A percentile compares a stretch with the other conserved stretches of the same genome.
Evolutionary conservation across 176 grass and related monocot species (phyloP).

Genomic region (Oryza rufipogon): DNA sequence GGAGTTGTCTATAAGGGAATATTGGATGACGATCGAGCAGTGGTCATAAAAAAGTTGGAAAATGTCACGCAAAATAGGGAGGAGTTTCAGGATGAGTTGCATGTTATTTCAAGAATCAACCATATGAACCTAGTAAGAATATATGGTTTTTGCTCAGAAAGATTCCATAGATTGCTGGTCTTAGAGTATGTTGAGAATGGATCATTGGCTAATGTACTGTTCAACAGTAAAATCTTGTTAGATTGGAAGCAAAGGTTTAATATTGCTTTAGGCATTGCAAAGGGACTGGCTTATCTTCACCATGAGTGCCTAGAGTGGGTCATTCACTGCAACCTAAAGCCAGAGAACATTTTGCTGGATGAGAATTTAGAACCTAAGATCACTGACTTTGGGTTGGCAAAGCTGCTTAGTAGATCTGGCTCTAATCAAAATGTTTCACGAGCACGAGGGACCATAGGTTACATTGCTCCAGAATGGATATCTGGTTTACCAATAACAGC

Average conservation of each 20-base stretch:
- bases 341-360: no score
- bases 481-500: no score
- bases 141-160: constrained; percentile 52
- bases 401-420: no score
- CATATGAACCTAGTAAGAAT: constrained; percentile 61
- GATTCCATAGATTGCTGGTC: constrained; percentile 53
- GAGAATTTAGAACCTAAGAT: no score
- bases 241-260: constrained; percentile 50
- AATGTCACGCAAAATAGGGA: constrained; percentile 38
- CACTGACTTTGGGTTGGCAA: no score
- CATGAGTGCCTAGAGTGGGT: constrained; percentile 25
- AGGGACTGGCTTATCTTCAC: constrained; percentile 59
- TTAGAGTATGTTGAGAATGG: constrained; percentile 49
- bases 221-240: constrained; percentile 25
- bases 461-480: no score
- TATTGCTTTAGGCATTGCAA: constrained; percentile 51
- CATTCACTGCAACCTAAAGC: no score
- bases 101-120: constrained; percentile 49
- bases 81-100: constrained; percentile 51
- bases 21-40: constrained; percentile 34
- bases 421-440: no score
- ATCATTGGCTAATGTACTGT: constrained; percentile 41
- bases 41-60: constrained; percentile 36
- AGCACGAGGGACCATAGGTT: no score
- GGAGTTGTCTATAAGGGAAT: constrained; percentile 42